Base-by-base conservation (phyloP, 768 basidiomycete genomes). In the Hemileccinum rubropunctum region DNA sequence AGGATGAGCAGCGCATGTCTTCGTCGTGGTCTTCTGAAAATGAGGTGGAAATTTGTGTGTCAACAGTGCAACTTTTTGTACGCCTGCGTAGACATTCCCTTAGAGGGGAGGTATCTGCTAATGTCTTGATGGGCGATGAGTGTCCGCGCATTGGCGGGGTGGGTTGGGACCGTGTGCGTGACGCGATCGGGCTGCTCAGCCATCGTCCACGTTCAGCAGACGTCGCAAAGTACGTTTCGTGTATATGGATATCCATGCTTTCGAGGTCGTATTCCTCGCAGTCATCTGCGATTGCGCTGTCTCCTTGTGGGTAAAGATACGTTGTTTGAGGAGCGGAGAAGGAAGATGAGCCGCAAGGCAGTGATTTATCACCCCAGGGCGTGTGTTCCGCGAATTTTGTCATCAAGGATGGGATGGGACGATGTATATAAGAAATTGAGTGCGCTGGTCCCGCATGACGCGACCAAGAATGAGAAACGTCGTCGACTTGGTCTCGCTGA, bases 201-300 rank as follows among this genome's bases (percentile, higher is more conserved):
- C 81, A 83, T 48, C 74, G 73, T 8, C 81, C 81, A 45, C 82
- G 80, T 57, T 83, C 82, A 8, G 78, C 74, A 35, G 82, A 83
- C 11, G 73, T 72, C 40, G 72, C 69, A 56, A 82, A 82, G 57
- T 74, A 82, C 3, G 80, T 81, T 50, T 74, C 70, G 43, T 76
- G 78, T 39, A 67, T 52, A 38, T 61, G 66, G 27, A 69, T 65
- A 42, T 69, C 51, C 63, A 69, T 58, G 52, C 59, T 58, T 48
- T 67, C 66, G 47, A 67, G 59, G 52, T 67, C 66, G 30, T 61
- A 59, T 44, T 69, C 67, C 47, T 65, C 56, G 35, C 42, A 41
- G 9, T 62, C 57, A 27, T 65, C 63, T 18, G 50, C 36, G 20
- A 56, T 36, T 18, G 59, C 43, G n/a, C 57, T 57, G 10, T 56